These are phyloP conservation scores for Erythrobasidium hasegawianum DNA, from an alignment of 1,284 basidiomycete genomes.

Conservation along the genomic window DNA sequence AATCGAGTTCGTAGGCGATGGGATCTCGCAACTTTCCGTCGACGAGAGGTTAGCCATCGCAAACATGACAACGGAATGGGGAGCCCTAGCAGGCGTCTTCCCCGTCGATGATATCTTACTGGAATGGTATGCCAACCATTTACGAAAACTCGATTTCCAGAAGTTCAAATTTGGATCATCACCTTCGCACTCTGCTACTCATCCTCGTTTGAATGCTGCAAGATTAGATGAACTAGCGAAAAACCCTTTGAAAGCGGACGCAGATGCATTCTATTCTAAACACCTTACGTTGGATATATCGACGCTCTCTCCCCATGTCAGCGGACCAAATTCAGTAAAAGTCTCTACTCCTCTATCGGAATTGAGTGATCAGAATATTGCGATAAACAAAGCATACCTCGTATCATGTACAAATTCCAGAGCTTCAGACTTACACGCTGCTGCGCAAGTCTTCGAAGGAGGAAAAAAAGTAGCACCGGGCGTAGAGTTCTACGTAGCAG, in stretches of 20 bases:
- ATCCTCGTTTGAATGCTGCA: slow-evolving; percentile 78
- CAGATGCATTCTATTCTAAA: slow-evolving; percentile 75
- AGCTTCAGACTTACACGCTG: slow-evolving; percentile 87
- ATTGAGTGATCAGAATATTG: slow-evolving; percentile 68
- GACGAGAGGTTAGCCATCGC: slow-evolving; percentile 89
- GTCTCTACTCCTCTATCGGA: slow-evolving; percentile 82
- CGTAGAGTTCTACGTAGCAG: slow-evolving; percentile 96
- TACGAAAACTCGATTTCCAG: slow-evolving; percentile 72
- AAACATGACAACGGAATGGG: slow-evolving; percentile 98
- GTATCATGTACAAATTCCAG: slow-evolving; percentile 98
- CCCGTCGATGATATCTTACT: slow-evolving; percentile 80
- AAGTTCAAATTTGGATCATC: slow-evolving; percentile 60
- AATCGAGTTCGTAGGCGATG: slow-evolving; percentile 94
- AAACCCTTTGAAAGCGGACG: slow-evolving; percentile 64
- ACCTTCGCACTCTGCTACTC: slow-evolving; percentile 59
- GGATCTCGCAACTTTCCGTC: slow-evolving; percentile 71
- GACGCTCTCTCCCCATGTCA: slow-evolving; percentile 89
- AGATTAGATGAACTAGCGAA: slow-evolving; percentile 66
- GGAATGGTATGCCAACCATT: slow-evolving; percentile 76
- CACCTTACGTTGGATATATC: slow-evolving; percentile 89
- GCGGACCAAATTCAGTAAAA: slow-evolving; percentile 97
- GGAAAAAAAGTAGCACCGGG: slow-evolving; percentile 80
- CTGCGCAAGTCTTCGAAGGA: slow-evolving; percentile 69
- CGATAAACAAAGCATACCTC: slow-evolving; percentile 96
- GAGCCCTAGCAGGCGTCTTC: slow-evolving; percentile 91